Conservation (phyloP, 1,284 basidiomycete species). For the Cutaneotrichosporon sp. region DNA sequence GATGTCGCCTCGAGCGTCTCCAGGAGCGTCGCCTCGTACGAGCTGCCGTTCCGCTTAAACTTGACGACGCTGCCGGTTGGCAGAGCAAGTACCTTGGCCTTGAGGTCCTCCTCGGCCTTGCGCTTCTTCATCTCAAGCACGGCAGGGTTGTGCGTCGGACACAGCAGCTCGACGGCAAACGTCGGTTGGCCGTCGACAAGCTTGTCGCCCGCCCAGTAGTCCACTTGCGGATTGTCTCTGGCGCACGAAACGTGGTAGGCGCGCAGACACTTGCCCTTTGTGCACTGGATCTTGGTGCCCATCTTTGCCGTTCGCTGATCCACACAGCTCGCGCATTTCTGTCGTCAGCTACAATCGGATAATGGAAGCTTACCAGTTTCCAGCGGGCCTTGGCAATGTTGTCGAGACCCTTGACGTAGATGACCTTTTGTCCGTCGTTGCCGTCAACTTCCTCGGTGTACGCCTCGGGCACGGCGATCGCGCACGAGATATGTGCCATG, state of each 20-base stretch:
- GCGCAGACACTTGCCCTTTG: conserved; percentile 81
- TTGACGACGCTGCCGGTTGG: conserved; percentile 67
- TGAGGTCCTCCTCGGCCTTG: conserved; percentile 49
- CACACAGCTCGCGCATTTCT: conserved; percentile 84
- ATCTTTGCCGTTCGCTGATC: conserved; percentile 63
- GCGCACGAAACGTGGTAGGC: conserved; percentile 94
- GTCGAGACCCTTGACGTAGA: conserved; percentile 67
- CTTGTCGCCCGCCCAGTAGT: conserved; percentile 21
- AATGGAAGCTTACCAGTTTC: conserved; percentile 63
- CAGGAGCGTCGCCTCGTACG: conserved; percentile 70
- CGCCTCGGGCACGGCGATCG: conserved; percentile 72
- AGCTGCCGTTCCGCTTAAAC: conserved; percentile 56
- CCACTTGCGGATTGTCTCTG: conserved; percentile 26
- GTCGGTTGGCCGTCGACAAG: not conserved
- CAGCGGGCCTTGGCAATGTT: conserved; percentile 81
- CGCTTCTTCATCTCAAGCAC: conserved; percentile 34
- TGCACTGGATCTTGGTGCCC: conserved; percentile 90
- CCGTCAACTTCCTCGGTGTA: conserved; percentile 62
- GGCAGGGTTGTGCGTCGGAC: conserved; percentile 76
- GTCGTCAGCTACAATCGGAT: conserved; percentile 2
- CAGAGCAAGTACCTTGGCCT: conserved; percentile 60
- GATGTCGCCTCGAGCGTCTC: conserved; percentile 62
- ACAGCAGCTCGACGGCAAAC: conserved; percentile 65
- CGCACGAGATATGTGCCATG: conserved; percentile 62
- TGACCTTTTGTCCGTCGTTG: conserved; percentile 41